Evolutionary conservation across 1,284 basidiomycete species (phyloP), one percentile per base, ranked within the genome.

Genomic region (Irpex lacteus): DNA sequence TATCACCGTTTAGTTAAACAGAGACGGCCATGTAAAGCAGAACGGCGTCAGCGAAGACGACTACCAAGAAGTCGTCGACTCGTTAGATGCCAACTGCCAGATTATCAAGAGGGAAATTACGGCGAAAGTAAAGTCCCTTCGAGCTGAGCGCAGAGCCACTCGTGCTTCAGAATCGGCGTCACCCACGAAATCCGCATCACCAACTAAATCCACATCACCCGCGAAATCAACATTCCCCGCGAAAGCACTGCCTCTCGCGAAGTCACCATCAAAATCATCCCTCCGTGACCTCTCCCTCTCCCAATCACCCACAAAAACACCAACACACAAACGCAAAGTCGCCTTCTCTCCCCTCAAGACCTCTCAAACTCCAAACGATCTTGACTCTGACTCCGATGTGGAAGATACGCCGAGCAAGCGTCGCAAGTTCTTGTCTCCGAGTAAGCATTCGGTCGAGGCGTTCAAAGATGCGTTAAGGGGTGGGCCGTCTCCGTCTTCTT

Each of bases 321-420:
- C 59, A 36, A 67, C 66, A 1, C 70, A 70, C 62, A 74, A 74
- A 60, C 73, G 73, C 55, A 72, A 73, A 54, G 72, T 73, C n/a
- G 70, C 68, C 26, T 73, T 74, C 53, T 36, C 60, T 5, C 15
- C 61, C 40, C 6, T n/a, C 11, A 47, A 59, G 40, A 36, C 18
- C 1, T 18, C 9, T 15, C 11, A 40, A 4, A 36, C 9, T 15
- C 21, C 1, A 21, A 26, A 4, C 26, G 3, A 26, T 26, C 26
- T 26, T 26, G 19, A 26, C 32, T 18, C 34, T 11, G 54, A 56
- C 26, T 26, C 19, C 34, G 54, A 21, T 3, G 54, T 59, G 7
- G 57, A 59, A 21, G 57, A 59, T 13, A 59, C 57, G n/a, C 57
- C 57, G 1, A 3, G 3, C 5, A 59, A 59, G 37, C 57, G 57